These are phyloP conservation scores for Dactylellina parvicollis DNA, from an alignment of 2,329 filamentous ascomycete genomes.

Conservation along the genomic window DNA sequence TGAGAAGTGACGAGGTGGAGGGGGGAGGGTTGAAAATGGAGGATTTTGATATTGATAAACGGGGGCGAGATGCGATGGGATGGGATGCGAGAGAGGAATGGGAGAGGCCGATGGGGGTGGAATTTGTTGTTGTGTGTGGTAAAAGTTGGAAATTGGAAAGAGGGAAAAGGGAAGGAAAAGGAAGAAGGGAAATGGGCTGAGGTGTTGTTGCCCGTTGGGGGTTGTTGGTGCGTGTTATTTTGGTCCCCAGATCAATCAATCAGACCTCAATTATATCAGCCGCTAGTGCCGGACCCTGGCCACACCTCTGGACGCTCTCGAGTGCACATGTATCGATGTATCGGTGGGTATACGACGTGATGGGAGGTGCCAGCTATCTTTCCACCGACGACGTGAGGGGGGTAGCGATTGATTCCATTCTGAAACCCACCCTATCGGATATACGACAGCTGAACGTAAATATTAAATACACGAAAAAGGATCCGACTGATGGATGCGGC, in stretches of 20 bases:
- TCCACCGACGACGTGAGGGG: too few species aligned
- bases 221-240: neutral
- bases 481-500: neutral
- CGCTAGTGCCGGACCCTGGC: too few species aligned
- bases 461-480: too few species aligned
- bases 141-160: constrained; percentile 22
- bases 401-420: too few species aligned
- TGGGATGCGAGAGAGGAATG: constrained; percentile 5
- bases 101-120: constrained; percentile 24
- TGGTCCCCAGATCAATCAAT: neutral
- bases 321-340: too few species aligned
- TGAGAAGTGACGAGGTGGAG: constrained; percentile 1
- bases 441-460: too few species aligned
- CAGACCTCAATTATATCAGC: too few species aligned
- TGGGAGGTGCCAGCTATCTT: too few species aligned
- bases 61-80: constrained; percentile 9
- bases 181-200: constrained; percentile 4
- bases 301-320: too few species aligned
- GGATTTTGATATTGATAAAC: neutral
- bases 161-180: constrained; percentile 10
- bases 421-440: too few species aligned
- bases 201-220: neutral
- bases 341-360: too few species aligned
- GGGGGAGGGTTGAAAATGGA: neutral
- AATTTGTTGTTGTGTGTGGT: constrained; percentile 55